Evolutionary conservation across 306 rosid species (phyloP), one percentile per base, ranked within the genome.

Genomic region (Clitoria ternatea): DNA sequence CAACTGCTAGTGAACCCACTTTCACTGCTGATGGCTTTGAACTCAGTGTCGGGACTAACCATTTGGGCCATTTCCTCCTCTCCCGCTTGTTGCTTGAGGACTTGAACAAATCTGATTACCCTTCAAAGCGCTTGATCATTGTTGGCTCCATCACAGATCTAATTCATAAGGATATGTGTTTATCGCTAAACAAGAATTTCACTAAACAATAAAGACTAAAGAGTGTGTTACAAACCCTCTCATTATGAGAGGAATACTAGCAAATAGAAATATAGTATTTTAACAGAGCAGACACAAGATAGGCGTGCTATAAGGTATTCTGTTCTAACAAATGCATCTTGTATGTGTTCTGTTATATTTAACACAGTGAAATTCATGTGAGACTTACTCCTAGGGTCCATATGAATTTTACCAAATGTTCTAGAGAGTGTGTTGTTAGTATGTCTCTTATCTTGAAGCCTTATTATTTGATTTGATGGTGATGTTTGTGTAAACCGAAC

Each of bases 141-240:
- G 97, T 89, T 6, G 97, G 97, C 77, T 92, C 97, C 30, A 92
- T 92, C 44, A 92, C 97, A 42, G 97, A 96, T 89, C 9, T 49
- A 49, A 67, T 19, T 61, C 32, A 49, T 22, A 26, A 30, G 13
- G 8, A 54, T n/a, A n/a, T n/a, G n/a, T n/a, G 26, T 11, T 39
- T 17, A 3, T 33, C n/a, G n/a, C n/a, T n/a, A n/a, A n/a, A n/a
- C n/a, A n/a, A n/a, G n/a, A n/a, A n/a, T n/a, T 26, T 54, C 37
- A 13, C 15, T 55, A 2, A 27, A 19, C 20, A 49, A n/a, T 20
- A 4, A 19, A 20, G 30, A 49, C 6, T 49, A 3, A 18, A 13
- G 30, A 26, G 37, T 14, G 24, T 15, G 22, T 56, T 7, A 54
- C 4, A 10, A 0, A 1, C 15, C 12, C 40, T 56, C 6, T 1